phyloP scores from a whole-genome alignment of 2,329 filamentous ascomycete species.

The Arachnopeziza araneosa region DNA sequence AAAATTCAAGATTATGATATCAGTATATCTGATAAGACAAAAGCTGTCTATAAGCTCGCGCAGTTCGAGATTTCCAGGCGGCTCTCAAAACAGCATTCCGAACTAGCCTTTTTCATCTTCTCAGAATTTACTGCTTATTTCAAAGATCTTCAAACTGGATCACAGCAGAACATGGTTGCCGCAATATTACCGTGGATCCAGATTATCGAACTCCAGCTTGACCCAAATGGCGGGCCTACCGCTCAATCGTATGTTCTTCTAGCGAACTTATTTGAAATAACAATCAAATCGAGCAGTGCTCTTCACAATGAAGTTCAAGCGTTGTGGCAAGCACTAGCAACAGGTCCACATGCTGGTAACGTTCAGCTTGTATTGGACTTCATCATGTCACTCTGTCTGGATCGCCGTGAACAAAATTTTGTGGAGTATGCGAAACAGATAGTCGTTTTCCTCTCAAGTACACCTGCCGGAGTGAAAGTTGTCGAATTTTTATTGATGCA shows the following conservation, averaged over 20 bases:
- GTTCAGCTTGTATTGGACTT: conserved; percentile 94
- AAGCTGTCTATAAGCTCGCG: conserved; percentile 93
- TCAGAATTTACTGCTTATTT: conserved; percentile 95
- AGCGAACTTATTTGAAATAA: conserved; percentile 92
- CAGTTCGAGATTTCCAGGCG: conserved; percentile 95
- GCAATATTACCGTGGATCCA: conserved; percentile 96
- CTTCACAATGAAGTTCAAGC: conserved; percentile 97
- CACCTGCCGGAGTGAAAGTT: conserved; percentile 77
- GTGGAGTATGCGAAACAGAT: conserved; percentile 98
- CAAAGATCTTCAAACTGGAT: conserved; percentile 73
- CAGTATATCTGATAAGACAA: conserved; percentile 96
- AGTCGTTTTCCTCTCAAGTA: conserved; percentile 91
- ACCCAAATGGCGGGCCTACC: conserved; percentile 86
- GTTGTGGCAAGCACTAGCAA: conserved; percentile 92
- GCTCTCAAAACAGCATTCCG: conserved; percentile 80
- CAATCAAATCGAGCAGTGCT: conserved; percentile 80
- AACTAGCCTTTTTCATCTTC: conserved; percentile 88
- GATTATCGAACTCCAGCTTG: conserved; percentile 83
- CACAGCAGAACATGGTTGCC: conserved; percentile 89
- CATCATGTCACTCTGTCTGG: conserved; percentile 88
- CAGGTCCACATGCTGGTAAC: conserved; percentile 86
- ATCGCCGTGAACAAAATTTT: conserved; percentile 94
- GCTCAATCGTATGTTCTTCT: conserved; percentile 90
- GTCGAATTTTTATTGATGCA: conserved; percentile 90
- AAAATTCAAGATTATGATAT: conserved; percentile 97